Evolutionary conservation across 179 eudicot species (phyloP).

Genomic region (Silene noctiflora): DNA sequence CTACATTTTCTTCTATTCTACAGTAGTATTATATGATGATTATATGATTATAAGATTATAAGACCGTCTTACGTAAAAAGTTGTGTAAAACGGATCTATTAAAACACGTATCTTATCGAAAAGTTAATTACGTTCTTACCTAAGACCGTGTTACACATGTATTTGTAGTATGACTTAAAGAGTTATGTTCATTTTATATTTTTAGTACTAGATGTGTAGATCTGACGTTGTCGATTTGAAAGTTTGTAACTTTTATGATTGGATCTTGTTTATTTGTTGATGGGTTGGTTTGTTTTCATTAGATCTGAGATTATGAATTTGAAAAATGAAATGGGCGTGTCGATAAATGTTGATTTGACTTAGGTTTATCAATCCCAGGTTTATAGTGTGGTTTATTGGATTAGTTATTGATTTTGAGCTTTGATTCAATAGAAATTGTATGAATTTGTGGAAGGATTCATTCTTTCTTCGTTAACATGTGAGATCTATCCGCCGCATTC

Average conservation of each 20-base stretch:
- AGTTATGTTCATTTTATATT: too few species aligned
- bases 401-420: neutral
- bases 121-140: too few species aligned
- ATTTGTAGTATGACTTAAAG: too few species aligned
- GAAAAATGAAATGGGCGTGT: constrained; percentile 15
- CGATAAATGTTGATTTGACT: neutral
- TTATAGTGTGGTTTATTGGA: neutral
- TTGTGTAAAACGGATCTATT: too few species aligned
- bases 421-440: neutral
- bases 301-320: constrained; percentile 8
- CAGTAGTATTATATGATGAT: too few species aligned
- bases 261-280: constrained; percentile 14
- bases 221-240: neutral
- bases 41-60: too few species aligned
- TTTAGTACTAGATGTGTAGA: neutral
- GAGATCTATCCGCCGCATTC: neutral
- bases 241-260: neutral
- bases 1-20: neutral
- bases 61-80: too few species aligned
- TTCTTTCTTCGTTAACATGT: too few species aligned
- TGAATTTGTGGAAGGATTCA: neutral
- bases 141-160: too few species aligned
- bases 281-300: neutral
- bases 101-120: too few species aligned
- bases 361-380: neutral